These are phyloP conservation scores for Yamadazyma friedrichii DNA, from an alignment of 1,139 yeast genomes.

Conservation along the genomic window DNA sequence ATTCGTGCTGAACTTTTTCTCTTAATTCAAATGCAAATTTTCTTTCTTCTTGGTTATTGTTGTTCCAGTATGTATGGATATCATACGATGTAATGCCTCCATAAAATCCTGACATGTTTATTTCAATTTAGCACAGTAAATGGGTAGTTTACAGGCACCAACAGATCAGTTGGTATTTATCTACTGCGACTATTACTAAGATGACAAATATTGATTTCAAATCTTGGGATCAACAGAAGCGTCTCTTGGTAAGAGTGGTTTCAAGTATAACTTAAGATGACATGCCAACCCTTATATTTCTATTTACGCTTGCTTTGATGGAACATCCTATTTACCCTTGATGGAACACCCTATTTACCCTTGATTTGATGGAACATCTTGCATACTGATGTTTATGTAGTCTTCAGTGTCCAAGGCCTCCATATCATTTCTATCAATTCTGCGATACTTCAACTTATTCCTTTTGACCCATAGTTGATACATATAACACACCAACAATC, in stretches of 20 bases:
- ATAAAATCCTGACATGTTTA: slow-evolving; percentile 18
- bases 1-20: slow-evolving; percentile 40
- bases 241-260: no score
- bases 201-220: neutral
- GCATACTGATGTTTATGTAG: slow-evolving; percentile 12
- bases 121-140: no score
- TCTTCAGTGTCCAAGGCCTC: slow-evolving; percentile 6
- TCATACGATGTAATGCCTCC: slow-evolving; percentile 44
- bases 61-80: slow-evolving; percentile 55
- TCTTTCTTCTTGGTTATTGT: slow-evolving; percentile 32
- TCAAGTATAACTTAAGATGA: no score
- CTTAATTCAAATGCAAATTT: slow-evolving; percentile 39
- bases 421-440: neutral
- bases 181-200: neutral
- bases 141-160: no score
- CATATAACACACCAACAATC: slow-evolving; percentile 19
- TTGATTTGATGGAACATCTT: slow-evolving; percentile 6
- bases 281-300: no score
- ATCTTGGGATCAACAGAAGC: neutral
- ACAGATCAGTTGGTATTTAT: no score
- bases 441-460: neutral
- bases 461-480: slow-evolving; percentile 9
- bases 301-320: no score
- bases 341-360: no score
- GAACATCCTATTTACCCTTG: no score